These are phyloP conservation scores for Aspergillus diversus DNA, from an alignment of 495 filamentous ascomycete species.

Conservation along the genomic window DNA sequence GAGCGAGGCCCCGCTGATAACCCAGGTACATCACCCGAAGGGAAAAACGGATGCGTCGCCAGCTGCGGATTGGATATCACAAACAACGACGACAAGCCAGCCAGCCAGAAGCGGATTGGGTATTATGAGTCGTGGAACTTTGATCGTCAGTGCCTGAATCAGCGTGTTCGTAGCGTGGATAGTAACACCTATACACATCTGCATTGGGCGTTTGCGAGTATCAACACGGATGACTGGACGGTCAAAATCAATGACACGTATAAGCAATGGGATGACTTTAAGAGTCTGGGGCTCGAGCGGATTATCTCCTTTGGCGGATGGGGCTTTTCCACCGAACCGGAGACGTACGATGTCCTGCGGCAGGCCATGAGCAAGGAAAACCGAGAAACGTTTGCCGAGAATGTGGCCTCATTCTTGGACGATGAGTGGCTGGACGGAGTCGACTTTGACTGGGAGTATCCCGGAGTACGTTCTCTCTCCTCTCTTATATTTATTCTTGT, in stretches of 20 bases:
- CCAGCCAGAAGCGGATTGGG: background rate
- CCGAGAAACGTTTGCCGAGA: conserved; percentile 35
- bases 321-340: conserved; percentile 41
- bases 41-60: background rate
- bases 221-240: conserved; percentile 32
- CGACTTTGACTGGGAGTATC: conserved; percentile 48
- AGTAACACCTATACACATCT: conserved; percentile 42
- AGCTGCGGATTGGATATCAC: background rate
- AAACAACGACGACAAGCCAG: background rate
- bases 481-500: too few relatives aligned
- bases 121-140: background rate
- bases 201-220: conserved; percentile 44
- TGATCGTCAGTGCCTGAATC: conserved; percentile 26
- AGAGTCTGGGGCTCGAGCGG: conserved; percentile 28
- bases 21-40: too few relatives aligned
- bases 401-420: conserved; percentile 38
- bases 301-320: conserved; percentile 55
- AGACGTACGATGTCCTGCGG: conserved; percentile 43
- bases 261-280: conserved; percentile 32
- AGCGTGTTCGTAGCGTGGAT: conserved; percentile 21
- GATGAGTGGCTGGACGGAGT: conserved; percentile 40
- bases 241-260: conserved; percentile 21
- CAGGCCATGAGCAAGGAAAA: conserved; percentile 38
- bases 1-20: background rate
- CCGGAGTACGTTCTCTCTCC: conserved; percentile 31